Conservation (phyloP, 805 yeast species). For the Tetrapisispora pingtungensis region DNA sequence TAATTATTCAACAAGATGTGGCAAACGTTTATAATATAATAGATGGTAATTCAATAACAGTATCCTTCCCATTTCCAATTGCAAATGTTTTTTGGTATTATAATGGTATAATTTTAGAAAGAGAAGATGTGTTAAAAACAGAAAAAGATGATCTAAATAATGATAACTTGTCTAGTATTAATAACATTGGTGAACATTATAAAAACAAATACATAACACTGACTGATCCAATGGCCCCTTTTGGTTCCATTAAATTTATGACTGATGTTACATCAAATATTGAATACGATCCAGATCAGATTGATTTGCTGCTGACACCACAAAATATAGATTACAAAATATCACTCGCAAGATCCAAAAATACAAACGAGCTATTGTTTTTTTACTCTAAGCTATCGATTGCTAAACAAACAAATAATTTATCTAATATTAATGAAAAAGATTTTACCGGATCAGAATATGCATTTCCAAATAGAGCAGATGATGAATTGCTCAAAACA, state of each 20-base stretch:
- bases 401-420: neutral
- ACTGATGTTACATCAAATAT: slow-evolving; percentile 38
- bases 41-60: slow-evolving; percentile 48
- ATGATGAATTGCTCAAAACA: neutral
- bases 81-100: slow-evolving; percentile 53
- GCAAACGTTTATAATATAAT: slow-evolving; percentile 49
- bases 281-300: slow-evolving; percentile 22
- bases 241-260: slow-evolving; percentile 62
- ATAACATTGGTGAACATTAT: neutral
- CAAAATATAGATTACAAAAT: slow-evolving; percentile 21
- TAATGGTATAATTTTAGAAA: slow-evolving; percentile 57
- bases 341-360: slow-evolving; percentile 17
- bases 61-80: slow-evolving; percentile 62
- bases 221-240: slow-evolving; percentile 64
- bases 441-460: neutral
- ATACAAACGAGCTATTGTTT: slow-evolving; percentile 12
- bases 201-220: slow-evolving; percentile 45
- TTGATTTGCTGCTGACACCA: slow-evolving; percentile 20
- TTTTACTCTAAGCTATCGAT: slow-evolving; percentile 16
- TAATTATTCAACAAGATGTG: slow-evolving; percentile 49
- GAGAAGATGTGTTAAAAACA: slow-evolving; percentile 12
- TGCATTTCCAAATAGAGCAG: neutral
- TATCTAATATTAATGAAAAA: neutral
- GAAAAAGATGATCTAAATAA: slow-evolving; percentile 2
- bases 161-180: slow-evolving; percentile 1